Conservation (phyloP, 495 filamentous ascomycete genomes). For the Beverwykella pulmonaria region DNA sequence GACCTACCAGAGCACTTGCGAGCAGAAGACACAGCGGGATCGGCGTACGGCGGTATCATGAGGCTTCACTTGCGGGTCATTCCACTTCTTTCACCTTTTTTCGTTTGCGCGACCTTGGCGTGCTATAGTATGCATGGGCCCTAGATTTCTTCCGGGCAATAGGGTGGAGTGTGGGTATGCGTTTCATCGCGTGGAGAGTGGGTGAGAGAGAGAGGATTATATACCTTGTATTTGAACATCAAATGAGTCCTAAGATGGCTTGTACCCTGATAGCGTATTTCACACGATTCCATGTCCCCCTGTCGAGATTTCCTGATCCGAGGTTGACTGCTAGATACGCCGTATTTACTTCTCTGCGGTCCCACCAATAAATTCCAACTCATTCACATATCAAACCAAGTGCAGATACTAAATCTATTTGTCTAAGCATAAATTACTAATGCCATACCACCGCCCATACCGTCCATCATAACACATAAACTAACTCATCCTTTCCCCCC, state of each 20-base stretch:
- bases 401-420: neutral
- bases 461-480: neutral
- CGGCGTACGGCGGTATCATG: constrained; percentile 1
- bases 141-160: neutral
- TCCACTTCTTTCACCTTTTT: neutral
- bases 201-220: neutral
- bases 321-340: too few relatives aligned
- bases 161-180: neutral
- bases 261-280: too few relatives aligned
- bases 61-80: neutral
- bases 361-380: too few relatives aligned
- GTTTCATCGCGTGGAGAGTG: neutral
- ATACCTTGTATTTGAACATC: neutral
- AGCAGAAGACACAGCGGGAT: neutral
- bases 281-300: too few relatives aligned
- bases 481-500: neutral
- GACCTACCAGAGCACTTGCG: neutral
- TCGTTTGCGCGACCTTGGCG: neutral
- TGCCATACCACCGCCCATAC: neutral
- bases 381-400: too few relatives aligned
- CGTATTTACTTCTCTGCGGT: too few relatives aligned
- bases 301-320: too few relatives aligned
- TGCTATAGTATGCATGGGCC: neutral
- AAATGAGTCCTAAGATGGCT: too few relatives aligned
- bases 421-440: neutral